Evolutionary conservation across 495 filamentous ascomycete species (phyloP).

Genomic region (Terfezia claveryi): DNA sequence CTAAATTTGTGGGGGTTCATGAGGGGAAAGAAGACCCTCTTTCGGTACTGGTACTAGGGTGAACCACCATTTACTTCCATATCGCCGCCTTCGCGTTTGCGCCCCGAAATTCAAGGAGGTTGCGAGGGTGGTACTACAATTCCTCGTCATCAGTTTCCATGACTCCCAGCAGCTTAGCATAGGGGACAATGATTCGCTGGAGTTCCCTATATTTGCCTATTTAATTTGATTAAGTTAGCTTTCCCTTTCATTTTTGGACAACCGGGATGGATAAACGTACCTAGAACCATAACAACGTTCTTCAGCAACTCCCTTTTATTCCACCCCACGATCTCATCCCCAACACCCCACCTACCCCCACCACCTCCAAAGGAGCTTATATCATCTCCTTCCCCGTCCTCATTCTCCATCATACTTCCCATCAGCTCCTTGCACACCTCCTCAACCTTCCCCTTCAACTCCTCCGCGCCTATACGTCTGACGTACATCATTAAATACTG

Average conservation of each 20-base stretch:
- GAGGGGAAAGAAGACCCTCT: too few species aligned
- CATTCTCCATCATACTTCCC: slow-evolving; percentile 32
- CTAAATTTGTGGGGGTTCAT: too few species aligned
- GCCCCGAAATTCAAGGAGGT: too few species aligned
- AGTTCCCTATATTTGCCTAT: slow-evolving; percentile 82
- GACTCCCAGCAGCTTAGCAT: slow-evolving; percentile 50
- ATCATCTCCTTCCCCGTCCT: slow-evolving; percentile 28
- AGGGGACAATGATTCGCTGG: slow-evolving; percentile 77
- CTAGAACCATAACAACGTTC: slow-evolving; percentile 74
- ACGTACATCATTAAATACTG: slow-evolving; percentile 90
- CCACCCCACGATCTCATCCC: slow-evolving; percentile 68
- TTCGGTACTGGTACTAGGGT: too few species aligned
- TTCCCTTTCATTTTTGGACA: not conserved
- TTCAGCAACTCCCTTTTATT: slow-evolving; percentile 62
- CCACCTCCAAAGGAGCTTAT: slow-evolving; percentile 17
- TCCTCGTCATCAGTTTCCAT: slow-evolving; percentile 22
- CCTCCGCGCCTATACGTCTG: slow-evolving; percentile 81
- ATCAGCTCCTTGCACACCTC: slow-evolving; percentile 64
- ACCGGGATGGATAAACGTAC: slow-evolving; percentile 31
- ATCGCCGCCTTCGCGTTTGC: too few species aligned
- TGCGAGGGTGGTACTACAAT: too few species aligned
- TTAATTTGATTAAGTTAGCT: slow-evolving; percentile 18
- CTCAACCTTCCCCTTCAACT: slow-evolving; percentile 66
- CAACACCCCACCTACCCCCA: slow-evolving; percentile 34
- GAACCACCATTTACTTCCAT: too few species aligned